phyloP scores from a whole-genome alignment of 352 stramenopile genomes.

The Phytopythium chamaehyphon region DNA sequence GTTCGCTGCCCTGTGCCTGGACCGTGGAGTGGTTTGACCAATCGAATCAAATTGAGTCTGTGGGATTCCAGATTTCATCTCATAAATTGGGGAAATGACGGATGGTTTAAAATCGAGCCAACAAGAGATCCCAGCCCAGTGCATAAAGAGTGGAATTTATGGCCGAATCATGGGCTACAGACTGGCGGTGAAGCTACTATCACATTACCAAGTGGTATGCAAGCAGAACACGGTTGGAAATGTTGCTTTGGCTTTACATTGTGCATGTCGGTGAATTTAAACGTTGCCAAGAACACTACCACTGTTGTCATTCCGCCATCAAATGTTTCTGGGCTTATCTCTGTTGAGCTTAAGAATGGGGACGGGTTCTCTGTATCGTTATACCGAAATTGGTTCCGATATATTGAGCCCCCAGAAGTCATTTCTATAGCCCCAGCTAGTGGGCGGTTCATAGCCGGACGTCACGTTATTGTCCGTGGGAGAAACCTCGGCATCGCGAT shows the following conservation, averaged over 20 bases:
- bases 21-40: no score
- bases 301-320: slow-evolving; percentile 12
- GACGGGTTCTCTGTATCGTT: background rate
- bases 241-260: slow-evolving; percentile 31
- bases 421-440: slow-evolving; percentile 15
- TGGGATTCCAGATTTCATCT: no score
- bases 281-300: slow-evolving; percentile 3
- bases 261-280: slow-evolving; percentile 16
- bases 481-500: slow-evolving; percentile 18
- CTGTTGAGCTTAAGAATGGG: slow-evolving; percentile 13
- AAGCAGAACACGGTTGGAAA: slow-evolving; percentile 10
- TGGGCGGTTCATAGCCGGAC: slow-evolving; percentile 13
- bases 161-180: slow-evolving; percentile 14
- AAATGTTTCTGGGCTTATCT: slow-evolving; percentile 12
- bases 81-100: no score
- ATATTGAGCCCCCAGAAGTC: slow-evolving; percentile 18
- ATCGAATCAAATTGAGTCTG: no score
- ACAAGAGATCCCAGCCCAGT: no score
- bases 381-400: slow-evolving; percentile 32
- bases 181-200: slow-evolving; percentile 8
- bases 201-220: background rate
- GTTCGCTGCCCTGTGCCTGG: slow-evolving; percentile 21
- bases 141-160: slow-evolving; percentile 15
- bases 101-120: no score
- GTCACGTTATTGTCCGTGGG: slow-evolving; percentile 22